These are phyloP conservation scores for Heliamphora pulchella DNA, from an alignment of 179 eudicot species.

Conservation along the genomic window DNA sequence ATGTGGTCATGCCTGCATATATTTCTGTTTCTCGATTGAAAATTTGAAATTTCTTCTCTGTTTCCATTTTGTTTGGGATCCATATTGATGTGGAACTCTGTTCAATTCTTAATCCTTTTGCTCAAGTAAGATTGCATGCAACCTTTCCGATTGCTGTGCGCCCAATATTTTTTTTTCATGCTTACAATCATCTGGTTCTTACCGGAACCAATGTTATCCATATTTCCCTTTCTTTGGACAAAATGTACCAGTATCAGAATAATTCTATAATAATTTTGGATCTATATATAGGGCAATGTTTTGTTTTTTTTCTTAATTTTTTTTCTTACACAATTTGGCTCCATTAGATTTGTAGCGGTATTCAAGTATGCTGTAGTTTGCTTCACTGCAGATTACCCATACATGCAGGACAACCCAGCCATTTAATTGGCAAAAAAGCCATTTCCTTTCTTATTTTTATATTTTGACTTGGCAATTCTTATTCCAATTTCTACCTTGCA, in stretches of 20 bases:
- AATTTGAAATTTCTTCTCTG: not conserved
- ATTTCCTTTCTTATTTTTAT: not conserved
- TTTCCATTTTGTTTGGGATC: not conserved
- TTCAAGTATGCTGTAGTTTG: too few species aligned
- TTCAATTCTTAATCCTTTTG: not conserved
- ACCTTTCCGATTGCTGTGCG: not conserved
- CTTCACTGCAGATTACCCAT: too few species aligned
- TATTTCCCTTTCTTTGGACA: not conserved
- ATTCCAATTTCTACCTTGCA: not conserved
- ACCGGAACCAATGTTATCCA: not conserved
- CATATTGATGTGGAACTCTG: not conserved
- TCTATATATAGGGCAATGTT: too few species aligned
- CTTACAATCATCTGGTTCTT: not conserved
- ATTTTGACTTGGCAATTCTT: not conserved
- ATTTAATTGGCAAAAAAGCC: not conserved
- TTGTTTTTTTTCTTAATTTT: too few species aligned
- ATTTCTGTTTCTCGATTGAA: not conserved
- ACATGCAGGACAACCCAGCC: too few species aligned
- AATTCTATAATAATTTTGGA: too few species aligned
- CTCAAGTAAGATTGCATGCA: constrained; percentile 5
- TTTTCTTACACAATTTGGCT: too few species aligned
- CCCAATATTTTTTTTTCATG: not conserved
- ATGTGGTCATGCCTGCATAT: not conserved
- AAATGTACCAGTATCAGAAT: too few species aligned
- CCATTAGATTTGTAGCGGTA: too few species aligned